Conservation (phyloP, 345 rosid species). For the Aethionema arabicum region DNA sequence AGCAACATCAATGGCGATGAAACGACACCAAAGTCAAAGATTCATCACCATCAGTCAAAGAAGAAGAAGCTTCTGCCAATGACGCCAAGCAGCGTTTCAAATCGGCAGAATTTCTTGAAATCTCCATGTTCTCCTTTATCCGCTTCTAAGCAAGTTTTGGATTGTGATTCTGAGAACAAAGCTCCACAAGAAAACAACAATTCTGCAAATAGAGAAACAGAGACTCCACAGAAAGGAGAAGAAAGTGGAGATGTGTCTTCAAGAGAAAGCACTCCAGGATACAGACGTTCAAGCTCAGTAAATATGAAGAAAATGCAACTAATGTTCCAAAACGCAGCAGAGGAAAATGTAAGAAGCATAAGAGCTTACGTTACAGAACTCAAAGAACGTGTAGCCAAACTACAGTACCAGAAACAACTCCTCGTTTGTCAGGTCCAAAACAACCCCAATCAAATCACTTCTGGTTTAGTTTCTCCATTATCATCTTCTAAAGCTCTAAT, state of each 20-base stretch:
- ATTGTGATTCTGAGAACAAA: constrained; percentile 72
- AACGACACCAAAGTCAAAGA: constrained; percentile 56
- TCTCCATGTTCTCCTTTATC: constrained; percentile 96
- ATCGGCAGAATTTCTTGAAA: constrained; percentile 66
- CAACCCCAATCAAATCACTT: neutral
- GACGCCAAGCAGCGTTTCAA: constrained; percentile 66
- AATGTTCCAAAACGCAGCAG: constrained; percentile 99
- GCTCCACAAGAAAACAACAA: constrained; percentile 64
- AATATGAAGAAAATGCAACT: constrained; percentile 99
- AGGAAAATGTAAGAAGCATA: constrained; percentile 97
- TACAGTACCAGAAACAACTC: constrained; percentile 99
- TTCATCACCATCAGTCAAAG: constrained; percentile 50
- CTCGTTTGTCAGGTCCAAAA: constrained; percentile 90
- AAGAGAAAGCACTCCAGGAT: constrained; percentile 75
- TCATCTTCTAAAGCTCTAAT: neutral
- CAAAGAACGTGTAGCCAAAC: constrained; percentile 93
- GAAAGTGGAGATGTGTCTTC: constrained; percentile 81
- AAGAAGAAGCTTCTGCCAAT: constrained; percentile 85
- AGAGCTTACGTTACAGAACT: constrained; percentile 87
- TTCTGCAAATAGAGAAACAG: constrained; percentile 46
- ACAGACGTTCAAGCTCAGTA: constrained; percentile 76
- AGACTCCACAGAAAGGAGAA: constrained; percentile 72
- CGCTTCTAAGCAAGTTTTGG: constrained; percentile 71
- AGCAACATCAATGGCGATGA: constrained; percentile 61
- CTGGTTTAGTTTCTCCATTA: neutral